Base-by-base conservation (phyloP, 768 basidiomycete species). In the Calocybe cyanea region DNA sequence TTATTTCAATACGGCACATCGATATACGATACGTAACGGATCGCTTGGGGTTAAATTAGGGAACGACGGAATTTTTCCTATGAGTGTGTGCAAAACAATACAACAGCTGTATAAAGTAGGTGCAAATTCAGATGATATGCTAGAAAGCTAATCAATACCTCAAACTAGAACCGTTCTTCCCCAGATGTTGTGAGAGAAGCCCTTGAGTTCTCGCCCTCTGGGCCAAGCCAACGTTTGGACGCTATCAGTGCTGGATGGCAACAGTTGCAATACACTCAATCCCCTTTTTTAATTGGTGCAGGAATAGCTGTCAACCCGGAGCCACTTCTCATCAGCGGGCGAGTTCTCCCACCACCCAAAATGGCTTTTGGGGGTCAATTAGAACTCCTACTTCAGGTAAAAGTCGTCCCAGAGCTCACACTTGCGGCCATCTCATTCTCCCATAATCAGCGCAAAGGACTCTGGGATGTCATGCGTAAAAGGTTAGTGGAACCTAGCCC, bases 231-330 rank as follows among this genome's bases (percentile, higher is more conserved):
- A 30, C 54, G 65, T 13, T 38, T 61, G 7, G 21, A 41, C 3
- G 54, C 53, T 11, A 65, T 67, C 15, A 44, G 19, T 10, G 49
- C 48, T 25, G 65, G 63, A 33, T 67, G 64, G 61, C 45, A 56
- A n/a, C 50, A 62, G 25, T 58, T 78, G 11, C 64, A 69, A 20
- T 63, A 65, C 30, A 41, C 48, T 0, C 59, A 65, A 0, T 77
- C 77, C 0, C 57, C 67, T 7, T 77, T 71, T 43, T 55, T 78
- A 21, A 47, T 48, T 17, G 69, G 69, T 15, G 69, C 75, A 0
- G 64, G 65, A 3, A 64, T 79, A 44, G 41, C 33, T 5, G 58
- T 78, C 0, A 43, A 56, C 7, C 46, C 55, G 1, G 14, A 35
- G 1, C 69, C 72, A 1, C 50, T 64, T 8, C 7, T 52, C 0